Evolutionary conservation across 2,329 filamentous ascomycete species (phyloP), one percentile per base, ranked within the genome.

Genomic region (Raffaelea ambrosiae): DNA sequence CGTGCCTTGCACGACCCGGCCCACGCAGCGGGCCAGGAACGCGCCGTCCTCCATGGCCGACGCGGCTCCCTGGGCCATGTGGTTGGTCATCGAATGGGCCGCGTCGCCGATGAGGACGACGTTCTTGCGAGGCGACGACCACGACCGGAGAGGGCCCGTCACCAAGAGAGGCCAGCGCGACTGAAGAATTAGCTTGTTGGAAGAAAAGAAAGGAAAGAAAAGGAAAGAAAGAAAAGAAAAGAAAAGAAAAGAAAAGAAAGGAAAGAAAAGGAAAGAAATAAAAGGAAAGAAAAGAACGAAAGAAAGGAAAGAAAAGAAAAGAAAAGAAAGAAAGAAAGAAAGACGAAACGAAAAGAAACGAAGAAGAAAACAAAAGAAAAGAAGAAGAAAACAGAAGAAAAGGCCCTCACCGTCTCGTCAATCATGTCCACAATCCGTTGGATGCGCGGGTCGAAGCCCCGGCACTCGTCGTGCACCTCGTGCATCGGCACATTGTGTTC

Each of bases 31-130:
- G 5, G 60, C 67, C 16, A 48, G 35, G 23, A 48, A 48, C 1
- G 46, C 46, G 19, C 46, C 68, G 55, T 71, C 67, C 55, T 70
- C 67, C 63, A 70, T 69, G 2, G 62, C 61, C 8, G 64, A 70
- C n/a, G 66, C 67, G 16, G 66, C 67, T 8, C 67, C 67, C 54
- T 70, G 67, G 4, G 66, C 66, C 62, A 69, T 66, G 51, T 69
- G 63, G 48, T 69, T 66, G 18, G 63, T 59, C 68, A 69, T 70
- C 33, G 53, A 49, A 38, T 51, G 67, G 1, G 63, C 66, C 0
- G 67, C 66, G 53, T 69, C 66, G 9, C 68, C 69, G 48, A 70
- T 66, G n/a, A 72, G 54, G 2, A 70, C 65, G 3, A 71, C 59
- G 46, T 68, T 70, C 42, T 48, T 48, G 19, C 46, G 46, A 8